Evolutionary conservation across 768 basidiomycete genomes (phyloP).

Genomic region (Leucocoprinus birnbaumii): DNA sequence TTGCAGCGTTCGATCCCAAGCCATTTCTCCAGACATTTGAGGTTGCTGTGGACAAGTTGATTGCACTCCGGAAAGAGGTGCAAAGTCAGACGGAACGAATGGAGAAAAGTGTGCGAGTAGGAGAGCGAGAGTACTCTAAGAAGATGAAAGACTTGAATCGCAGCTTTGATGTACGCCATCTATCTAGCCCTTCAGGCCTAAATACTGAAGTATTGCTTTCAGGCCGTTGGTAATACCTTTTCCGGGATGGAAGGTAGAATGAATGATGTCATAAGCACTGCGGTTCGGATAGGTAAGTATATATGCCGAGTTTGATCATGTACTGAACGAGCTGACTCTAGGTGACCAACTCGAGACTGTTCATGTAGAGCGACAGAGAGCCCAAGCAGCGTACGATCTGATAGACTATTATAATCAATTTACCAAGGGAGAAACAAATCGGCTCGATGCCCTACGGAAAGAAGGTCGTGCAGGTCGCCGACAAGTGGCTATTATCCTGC

Average conservation of each 20-base stretch:
- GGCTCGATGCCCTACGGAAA: conserved; percentile 74
- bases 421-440: conserved; percentile 72
- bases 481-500: conserved; percentile 83
- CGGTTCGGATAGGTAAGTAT: conserved; percentile 82
- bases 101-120: conserved; percentile 85
- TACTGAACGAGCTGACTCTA: conserved; percentile 25
- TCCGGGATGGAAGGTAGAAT: conserved; percentile 87
- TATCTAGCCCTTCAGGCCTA: not conserved
- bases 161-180: conserved; percentile 79
- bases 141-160: conserved; percentile 91
- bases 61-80: conserved; percentile 85
- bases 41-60: conserved; percentile 82
- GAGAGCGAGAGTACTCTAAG: conserved; percentile 92
- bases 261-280: conserved; percentile 90
- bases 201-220: conserved; percentile 11
- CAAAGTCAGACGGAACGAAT: conserved; percentile 88
- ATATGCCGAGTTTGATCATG: conserved; percentile 2
- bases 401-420: conserved; percentile 95
- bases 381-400: conserved; percentile 91
- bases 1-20: conserved; percentile 90
- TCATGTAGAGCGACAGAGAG: conserved; percentile 87
- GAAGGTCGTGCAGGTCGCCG: conserved; percentile 87
- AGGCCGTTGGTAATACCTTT: conserved; percentile 90
- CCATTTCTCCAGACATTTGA: conserved; percentile 94
- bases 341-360: conserved; percentile 96